Evolutionary conservation across 495 filamentous ascomycete species (phyloP).

Genomic region (Daldinia vernicosa): DNA sequence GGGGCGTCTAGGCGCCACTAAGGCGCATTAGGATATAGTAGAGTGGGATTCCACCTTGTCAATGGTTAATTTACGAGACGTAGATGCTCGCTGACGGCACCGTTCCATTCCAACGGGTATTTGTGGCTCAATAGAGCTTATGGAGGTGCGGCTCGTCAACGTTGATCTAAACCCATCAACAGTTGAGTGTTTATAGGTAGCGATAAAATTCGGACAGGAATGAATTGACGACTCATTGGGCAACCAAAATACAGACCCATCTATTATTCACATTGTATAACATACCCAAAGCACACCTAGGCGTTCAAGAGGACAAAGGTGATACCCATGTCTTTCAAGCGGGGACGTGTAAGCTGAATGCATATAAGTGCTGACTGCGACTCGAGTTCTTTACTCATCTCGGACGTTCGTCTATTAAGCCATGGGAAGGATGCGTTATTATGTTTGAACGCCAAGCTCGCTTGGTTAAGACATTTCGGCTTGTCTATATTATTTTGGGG

Average conservation of each 20-base stretch:
- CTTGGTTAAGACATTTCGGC: neutral
- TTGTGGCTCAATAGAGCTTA: conserved; percentile 21
- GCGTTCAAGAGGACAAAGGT: neutral
- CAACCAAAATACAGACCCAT: neutral
- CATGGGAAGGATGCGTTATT: neutral
- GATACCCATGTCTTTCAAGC: neutral
- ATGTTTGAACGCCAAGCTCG: neutral
- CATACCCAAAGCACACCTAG: too few species aligned
- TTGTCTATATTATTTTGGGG: neutral
- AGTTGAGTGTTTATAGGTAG: conserved; percentile 24
- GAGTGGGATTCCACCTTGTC: conserved; percentile 26
- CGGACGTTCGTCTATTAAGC: neutral
- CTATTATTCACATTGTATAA: neutral
- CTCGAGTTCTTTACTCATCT: neutral
- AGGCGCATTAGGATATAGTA: conserved; percentile 29
- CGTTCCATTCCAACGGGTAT: conserved; percentile 33
- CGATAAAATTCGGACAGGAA: conserved; percentile 10
- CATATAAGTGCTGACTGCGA: neutral
- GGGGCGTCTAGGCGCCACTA: conserved; percentile 20
- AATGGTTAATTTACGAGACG: conserved; percentile 45
- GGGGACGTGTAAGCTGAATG: neutral
- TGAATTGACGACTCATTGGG: conserved; percentile 3
- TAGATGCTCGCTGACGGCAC: conserved; percentile 40
- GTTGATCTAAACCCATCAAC: conserved; percentile 11
- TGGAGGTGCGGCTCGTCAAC: conserved; percentile 12